These are phyloP conservation scores for Xylariaceae sp. DNA, from an alignment of 2,329 filamentous ascomycete genomes.

Conservation along the genomic window DNA sequence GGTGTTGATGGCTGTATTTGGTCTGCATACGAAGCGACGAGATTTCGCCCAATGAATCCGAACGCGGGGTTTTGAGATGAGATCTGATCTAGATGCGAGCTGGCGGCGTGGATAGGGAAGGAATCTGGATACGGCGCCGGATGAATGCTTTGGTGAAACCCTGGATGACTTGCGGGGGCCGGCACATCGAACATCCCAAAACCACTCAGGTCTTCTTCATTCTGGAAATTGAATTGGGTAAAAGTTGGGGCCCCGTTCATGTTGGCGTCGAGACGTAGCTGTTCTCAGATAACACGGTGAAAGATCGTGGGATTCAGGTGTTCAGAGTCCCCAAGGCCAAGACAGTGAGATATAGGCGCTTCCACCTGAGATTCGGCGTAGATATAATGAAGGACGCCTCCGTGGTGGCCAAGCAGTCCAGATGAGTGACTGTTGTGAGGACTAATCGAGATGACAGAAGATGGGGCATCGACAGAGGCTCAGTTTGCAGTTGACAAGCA, in stretches of 20 bases:
- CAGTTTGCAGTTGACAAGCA: constrained; percentile 7
- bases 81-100: constrained; percentile 11
- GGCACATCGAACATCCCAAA: constrained; percentile 22
- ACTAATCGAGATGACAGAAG: constrained; percentile 4
- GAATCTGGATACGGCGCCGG: constrained; percentile 11
- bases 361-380: background rate
- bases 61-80: constrained; percentile 7
- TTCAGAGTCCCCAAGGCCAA: background rate
- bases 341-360: constrained; percentile 1
- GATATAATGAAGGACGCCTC: constrained; percentile 3
- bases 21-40: constrained; percentile 13
- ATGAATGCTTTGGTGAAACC: constrained; percentile 16
- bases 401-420: constrained; percentile 6
- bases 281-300: background rate
- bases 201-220: constrained; percentile 18
- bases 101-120: constrained; percentile 15
- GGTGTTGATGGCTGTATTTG: constrained; percentile 13
- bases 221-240: constrained; percentile 22
- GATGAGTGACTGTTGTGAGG: constrained; percentile 7
- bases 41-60: constrained; percentile 7
- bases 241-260: constrained; percentile 27
- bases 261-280: constrained; percentile 4
- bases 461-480: constrained; percentile 10
- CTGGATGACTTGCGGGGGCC: constrained; percentile 7
- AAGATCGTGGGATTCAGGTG: background rate